Base-by-base conservation (phyloP, 2,329 filamentous ascomycete species). In the Epichloe brachyelytri region DNA sequence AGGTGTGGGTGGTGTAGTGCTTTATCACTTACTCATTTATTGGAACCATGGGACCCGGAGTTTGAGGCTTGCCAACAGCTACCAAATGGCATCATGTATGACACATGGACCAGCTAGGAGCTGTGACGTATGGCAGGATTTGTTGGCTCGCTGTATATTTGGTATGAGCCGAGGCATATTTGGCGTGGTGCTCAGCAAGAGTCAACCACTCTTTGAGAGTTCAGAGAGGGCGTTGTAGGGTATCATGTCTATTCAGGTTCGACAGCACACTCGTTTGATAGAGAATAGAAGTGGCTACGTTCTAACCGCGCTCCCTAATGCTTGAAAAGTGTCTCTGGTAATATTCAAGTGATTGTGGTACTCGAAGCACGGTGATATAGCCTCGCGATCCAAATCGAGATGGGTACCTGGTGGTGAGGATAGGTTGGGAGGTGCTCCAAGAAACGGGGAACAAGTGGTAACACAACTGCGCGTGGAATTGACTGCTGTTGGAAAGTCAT, bases 201-300 rank as follows among this genome's bases (percentile, higher is more conserved):
- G 48, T 33, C 12, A 40, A n/a, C n/a, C 33, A 33, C 17, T 20
- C 14, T 45, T 26, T 37, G 34, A 19, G 34, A n/a, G 43, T 43
- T 34, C 37, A 11, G 14, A 38, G 38, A 26, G 14, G 43, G 47
- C 48, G 51, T 50, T 50, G 34, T 26, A 20, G 41, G 50, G 40
- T 19, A 17, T 11, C 43, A 10, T 39, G 40, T 36, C 7, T 48
- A 22, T 43, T 15, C 30, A 30, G n/a, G 19, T 43, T 43, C 46
- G 37, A 46, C 30, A 44, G 15, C 37, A 51, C 49, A 20, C 46
- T 51, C 52, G 12, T 54, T 54, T 51, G 46, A 50, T 54, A 51
- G 36, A 51, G 46, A 46, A 49, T 52, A 49, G 49, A 54, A 46
- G 40, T 49, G 39, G 30, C 26, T 30, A 26, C 26, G 3, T 45